Conservation (phyloP, 345 rosid genomes). For the Noccaea bulbosa region DNA sequence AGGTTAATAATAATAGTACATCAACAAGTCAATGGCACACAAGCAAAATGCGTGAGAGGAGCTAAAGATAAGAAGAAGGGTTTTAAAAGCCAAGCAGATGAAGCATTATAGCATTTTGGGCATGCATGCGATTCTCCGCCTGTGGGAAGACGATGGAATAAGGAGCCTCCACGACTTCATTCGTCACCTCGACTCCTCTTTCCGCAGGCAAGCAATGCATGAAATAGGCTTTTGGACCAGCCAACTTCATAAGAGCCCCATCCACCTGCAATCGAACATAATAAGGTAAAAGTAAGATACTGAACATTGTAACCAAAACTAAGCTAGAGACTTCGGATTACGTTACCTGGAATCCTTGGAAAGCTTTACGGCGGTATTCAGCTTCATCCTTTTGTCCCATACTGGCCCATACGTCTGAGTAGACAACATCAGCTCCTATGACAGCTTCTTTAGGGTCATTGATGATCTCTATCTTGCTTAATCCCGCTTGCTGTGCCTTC, state of each 20-base stretch:
- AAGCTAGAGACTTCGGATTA: neutral
- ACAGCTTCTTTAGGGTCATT: constrained; percentile 92
- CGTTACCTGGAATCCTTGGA: constrained; percentile 91
- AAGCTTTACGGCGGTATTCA: constrained; percentile 71
- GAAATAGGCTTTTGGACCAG: constrained; percentile 84
- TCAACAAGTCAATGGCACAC: constrained; percentile 15
- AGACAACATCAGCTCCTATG: constrained; percentile 91
- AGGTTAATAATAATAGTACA: constrained; percentile 23
- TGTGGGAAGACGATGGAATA: constrained; percentile 90
- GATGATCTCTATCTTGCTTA: constrained; percentile 88
- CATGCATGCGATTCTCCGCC: constrained; percentile 97
- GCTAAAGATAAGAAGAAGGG: constrained; percentile 24
- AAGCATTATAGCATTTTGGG: constrained; percentile 89
- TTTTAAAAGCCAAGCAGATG: constrained; percentile 62
- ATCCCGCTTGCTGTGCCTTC: constrained; percentile 74
- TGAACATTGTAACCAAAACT: neutral
- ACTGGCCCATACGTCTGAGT: constrained; percentile 98
- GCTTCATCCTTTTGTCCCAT: constrained; percentile 99
- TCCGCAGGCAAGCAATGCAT: constrained; percentile 99
- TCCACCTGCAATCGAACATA: constrained; percentile 62
- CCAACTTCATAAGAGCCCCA: constrained; percentile 80
- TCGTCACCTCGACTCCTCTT: constrained; percentile 90
- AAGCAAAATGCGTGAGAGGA: constrained; percentile 9
- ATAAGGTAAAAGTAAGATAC: neutral
- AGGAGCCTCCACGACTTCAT: constrained; percentile 85